Evolutionary conservation across 495 filamentous ascomycete genomes (phyloP), one percentile per base, ranked within the genome.

Genomic region (Aspergillus sparsus): DNA sequence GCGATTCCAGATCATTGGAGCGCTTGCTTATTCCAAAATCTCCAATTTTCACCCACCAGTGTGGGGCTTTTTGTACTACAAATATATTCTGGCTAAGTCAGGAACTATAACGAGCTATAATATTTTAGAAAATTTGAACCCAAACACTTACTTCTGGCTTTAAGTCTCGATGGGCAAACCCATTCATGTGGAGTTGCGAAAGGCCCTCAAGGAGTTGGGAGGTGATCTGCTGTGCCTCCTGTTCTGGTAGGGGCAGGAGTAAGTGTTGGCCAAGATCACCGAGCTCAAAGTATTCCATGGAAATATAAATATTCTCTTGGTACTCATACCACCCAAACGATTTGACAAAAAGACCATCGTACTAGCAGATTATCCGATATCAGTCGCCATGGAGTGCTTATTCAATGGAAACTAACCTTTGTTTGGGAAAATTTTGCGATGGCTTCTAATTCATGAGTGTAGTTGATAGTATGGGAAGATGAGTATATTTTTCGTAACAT

Each of bases 121-220:
- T n/a, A n/a, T n/a, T n/a, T n/a, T n/a, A n/a, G n/a, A n/a, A n/a
- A n/a, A n/a, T n/a, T n/a, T n/a, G n/a, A n/a, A n/a, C n/a, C n/a
- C n/a, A n/a, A n/a, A n/a, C n/a, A n/a, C n/a, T 53, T 70, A 77
- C 77, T 50, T 68, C 67, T 18, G 81, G 80, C 58, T 83, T 83
- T 2, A 82, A 49, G 66, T 82, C 80, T 31, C 80, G 60, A 64
- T 83, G 80, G 21, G 67, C 68, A 62, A 75, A 83, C 0, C 64
- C 65, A 39, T 77, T 71, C 10, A 68, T 51, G 56, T 83, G 81
- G 69, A 83, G 78, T 18, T 69, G 65, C 2, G 60, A 33, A 3
- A 82, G 61, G 1, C 73, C 80, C 55, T 77, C 71, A 1, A 79
- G 56, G 11, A 82, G 34, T 53, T 83, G 80, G 1, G 58, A 60